Evolutionary conservation across 192 early-diverging fungal genomes (phyloP).

Genomic region (Podila clonocystis): DNA sequence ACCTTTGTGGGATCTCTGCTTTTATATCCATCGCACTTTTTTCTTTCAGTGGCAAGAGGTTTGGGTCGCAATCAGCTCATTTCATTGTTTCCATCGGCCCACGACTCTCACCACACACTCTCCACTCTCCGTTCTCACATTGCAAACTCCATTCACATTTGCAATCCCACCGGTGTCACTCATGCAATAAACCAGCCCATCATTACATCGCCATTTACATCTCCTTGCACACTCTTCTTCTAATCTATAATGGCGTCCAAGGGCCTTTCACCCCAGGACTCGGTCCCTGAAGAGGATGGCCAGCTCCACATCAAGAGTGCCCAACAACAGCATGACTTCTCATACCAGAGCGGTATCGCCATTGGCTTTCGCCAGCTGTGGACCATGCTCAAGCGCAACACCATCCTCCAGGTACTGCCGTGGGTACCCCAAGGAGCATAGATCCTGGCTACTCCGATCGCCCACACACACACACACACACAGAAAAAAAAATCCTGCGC

Average conservation of each 20-base stretch:
- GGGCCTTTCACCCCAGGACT: not conserved
- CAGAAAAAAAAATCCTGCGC: not conserved
- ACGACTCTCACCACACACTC: too few relatives aligned
- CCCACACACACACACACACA: not conserved
- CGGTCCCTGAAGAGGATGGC: not conserved
- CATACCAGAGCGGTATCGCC: conserved; percentile 27
- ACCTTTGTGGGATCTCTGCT: too few relatives aligned
- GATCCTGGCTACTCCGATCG: conserved; percentile 1
- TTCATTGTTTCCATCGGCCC: too few relatives aligned
- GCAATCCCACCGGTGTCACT: too few relatives aligned
- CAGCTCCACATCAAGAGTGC: conserved; percentile 2
- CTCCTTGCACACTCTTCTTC: not conserved
- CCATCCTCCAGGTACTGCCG: conserved; percentile 66
- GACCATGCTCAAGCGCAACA: conserved; percentile 76
- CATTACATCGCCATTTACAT: not conserved
- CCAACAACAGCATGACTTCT: conserved; percentile 11
- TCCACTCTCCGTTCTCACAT: too few relatives aligned
- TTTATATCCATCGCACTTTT: too few relatives aligned
- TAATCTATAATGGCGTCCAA: not conserved
- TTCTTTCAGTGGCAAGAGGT: too few relatives aligned
- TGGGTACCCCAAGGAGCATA: too few relatives aligned
- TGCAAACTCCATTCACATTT: too few relatives aligned
- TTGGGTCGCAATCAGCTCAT: too few relatives aligned
- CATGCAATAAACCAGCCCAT: too few relatives aligned
- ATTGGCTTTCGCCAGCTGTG: conserved; percentile 63